Conservation (phyloP, 257 asterid genomes). For the Sherardia arvensis region DNA sequence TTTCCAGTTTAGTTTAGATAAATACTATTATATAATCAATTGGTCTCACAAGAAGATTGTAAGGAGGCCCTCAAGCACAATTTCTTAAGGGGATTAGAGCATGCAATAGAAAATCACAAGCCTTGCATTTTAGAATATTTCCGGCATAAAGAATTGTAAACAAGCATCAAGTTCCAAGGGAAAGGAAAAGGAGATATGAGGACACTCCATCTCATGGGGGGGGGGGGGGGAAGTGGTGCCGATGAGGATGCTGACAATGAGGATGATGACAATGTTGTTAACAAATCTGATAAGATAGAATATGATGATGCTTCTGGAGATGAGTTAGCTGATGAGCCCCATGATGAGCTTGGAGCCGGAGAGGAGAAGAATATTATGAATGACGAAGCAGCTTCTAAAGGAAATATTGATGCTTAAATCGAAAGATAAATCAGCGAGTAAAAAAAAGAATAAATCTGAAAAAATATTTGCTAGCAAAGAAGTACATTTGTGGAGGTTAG, state of each 20-base stretch:
- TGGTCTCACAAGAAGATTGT: conserved; percentile 44
- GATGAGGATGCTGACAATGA: conserved; percentile 46
- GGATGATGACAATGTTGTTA: conserved; percentile 64
- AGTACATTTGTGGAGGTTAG: conserved; percentile 22
- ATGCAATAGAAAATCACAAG: conserved; percentile 60
- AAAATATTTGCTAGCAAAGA: conserved; percentile 9
- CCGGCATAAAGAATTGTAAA: conserved; percentile 41
- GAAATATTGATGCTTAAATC: conserved; percentile 24
- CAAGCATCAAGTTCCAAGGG: conserved; percentile 27
- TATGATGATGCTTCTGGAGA: conserved; percentile 57
- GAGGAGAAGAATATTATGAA: conserved; percentile 29
- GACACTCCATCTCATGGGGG: conserved; percentile 35
- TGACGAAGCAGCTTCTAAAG: conserved; percentile 23
- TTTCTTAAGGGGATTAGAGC: conserved; percentile 58
- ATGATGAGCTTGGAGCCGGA: conserved; percentile 25
- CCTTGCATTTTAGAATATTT: conserved; percentile 37
- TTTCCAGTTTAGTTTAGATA: too few relatives aligned
- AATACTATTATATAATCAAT: too few relatives aligned
- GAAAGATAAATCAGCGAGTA: conserved; percentile 12
- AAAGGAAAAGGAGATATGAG: conserved; percentile 31
- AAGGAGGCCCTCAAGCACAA: conserved; percentile 40
- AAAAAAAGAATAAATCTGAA: conserved; percentile 14
- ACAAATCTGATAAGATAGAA: conserved; percentile 68
- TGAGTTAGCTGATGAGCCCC: conserved; percentile 22
- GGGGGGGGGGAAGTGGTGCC: conserved; percentile 24